phyloP scores from a whole-genome alignment of 2,329 filamentous ascomycete genomes.

The Diaporthe vaccinii region DNA sequence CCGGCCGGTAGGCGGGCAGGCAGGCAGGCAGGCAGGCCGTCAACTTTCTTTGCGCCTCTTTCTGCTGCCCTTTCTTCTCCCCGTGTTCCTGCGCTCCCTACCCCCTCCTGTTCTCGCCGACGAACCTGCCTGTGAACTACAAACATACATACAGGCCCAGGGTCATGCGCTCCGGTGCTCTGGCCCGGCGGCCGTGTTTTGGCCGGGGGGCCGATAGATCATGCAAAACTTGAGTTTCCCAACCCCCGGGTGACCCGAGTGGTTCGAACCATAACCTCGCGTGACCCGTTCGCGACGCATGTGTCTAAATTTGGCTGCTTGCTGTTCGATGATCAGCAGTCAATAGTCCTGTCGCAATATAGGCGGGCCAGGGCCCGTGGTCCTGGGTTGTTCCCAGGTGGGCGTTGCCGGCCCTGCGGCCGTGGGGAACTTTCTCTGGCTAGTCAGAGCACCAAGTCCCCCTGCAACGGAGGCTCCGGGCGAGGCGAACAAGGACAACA shows the following conservation, averaged over 20 bases:
- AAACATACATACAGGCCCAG: neutral
- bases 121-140: neutral
- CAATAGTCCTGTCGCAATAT: constrained; percentile 25
- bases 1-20: constrained; percentile 33
- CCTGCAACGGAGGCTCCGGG: constrained; percentile 27
- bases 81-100: neutral
- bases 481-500: neutral
- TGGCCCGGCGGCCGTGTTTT: constrained; percentile 28
- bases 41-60: too few relatives aligned
- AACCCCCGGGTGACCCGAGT: neutral
- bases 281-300: constrained; percentile 24
- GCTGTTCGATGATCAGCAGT: constrained; percentile 20
- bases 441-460: constrained; percentile 17
- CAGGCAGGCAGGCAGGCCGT: constrained; percentile 5
- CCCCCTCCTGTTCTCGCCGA: constrained; percentile 18
- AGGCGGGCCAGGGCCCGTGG: constrained; percentile 10
- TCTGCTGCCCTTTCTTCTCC: neutral
- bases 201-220: constrained; percentile 18
- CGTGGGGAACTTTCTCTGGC: constrained; percentile 17
- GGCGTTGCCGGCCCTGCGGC: constrained; percentile 18
- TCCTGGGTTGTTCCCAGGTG: constrained; percentile 30
- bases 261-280: constrained; percentile 18
- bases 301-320: constrained; percentile 12
- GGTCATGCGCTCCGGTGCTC: constrained; percentile 24
- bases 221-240: constrained; percentile 23